Evolutionary conservation across 495 filamentous ascomycete species (phyloP).

Genomic region (Tuber calosporum): DNA sequence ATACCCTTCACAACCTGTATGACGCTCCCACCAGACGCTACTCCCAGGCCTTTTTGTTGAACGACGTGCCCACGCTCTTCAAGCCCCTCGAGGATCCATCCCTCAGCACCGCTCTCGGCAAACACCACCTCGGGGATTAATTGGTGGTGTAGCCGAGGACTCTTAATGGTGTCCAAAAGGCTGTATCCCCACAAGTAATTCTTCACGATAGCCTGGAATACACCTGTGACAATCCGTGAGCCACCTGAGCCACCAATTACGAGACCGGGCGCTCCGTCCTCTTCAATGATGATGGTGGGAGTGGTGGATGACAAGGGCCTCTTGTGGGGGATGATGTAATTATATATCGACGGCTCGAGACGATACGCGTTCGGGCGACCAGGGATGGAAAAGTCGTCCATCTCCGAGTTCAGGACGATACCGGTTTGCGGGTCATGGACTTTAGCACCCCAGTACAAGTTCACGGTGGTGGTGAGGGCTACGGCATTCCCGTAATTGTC

Average conservation of each 20-base stretch:
- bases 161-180: conserved; percentile 35
- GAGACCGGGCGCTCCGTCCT: conserved; percentile 22
- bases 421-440: conserved; percentile 38
- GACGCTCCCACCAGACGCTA: conserved; percentile 33
- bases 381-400: conserved; percentile 42
- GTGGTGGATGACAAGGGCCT: conserved; percentile 36
- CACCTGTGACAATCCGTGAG: conserved; percentile 39
- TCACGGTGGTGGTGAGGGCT: conserved; percentile 38
- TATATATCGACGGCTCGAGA: conserved; percentile 34
- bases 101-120: conserved; percentile 23
- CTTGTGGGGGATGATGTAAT: conserved; percentile 39
- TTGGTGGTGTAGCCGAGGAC: conserved; percentile 39
- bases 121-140: conserved; percentile 38
- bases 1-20: conserved; percentile 32
- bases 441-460: conserved; percentile 40
- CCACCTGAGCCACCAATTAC: conserved; percentile 38
- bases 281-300: conserved; percentile 34
- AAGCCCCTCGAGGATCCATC: conserved; percentile 26
- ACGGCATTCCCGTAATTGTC: conserved; percentile 37
- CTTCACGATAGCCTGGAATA: conserved; percentile 40
- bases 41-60: conserved; percentile 9
- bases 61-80: conserved; percentile 31
- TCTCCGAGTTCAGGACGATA: conserved; percentile 37
- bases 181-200: conserved; percentile 37
- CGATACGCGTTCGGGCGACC: conserved; percentile 34